Conservation (phyloP, 176 grass and related monocot species). For the Guadua angustifolia region DNA sequence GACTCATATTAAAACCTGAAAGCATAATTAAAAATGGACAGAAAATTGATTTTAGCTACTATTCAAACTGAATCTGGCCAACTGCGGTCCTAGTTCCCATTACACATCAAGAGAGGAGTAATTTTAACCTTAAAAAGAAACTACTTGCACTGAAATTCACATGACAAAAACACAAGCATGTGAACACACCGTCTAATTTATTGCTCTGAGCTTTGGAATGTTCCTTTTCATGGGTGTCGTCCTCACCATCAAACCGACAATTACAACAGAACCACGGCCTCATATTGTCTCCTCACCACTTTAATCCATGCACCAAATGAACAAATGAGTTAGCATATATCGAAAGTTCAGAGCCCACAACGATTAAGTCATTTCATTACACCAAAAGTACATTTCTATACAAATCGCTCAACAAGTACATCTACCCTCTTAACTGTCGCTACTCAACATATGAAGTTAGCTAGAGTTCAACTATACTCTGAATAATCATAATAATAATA, state of each 20-base stretch:
- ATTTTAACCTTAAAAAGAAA: not conserved
- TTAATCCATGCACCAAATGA: slow-evolving; percentile 39
- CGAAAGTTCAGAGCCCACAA: slow-evolving; percentile 20
- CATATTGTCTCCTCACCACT: slow-evolving; percentile 48
- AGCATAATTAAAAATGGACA: not conserved
- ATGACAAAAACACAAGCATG: not conserved
- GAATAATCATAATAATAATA: too few species aligned
- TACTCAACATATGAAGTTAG: not conserved
- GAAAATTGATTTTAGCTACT: slow-evolving; percentile 6
- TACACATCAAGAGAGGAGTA: not conserved
- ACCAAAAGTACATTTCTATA: not conserved
- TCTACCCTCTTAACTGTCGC: not conserved
- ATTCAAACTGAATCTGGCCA: not conserved
- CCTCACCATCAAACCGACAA: not conserved
- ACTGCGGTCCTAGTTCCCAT: not conserved
- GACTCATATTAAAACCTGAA: not conserved
- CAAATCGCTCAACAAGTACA: not conserved
- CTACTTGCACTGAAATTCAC: not conserved
- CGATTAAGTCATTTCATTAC: not conserved
- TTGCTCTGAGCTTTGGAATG: slow-evolving; percentile 48
- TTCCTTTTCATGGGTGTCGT: slow-evolving; percentile 35
- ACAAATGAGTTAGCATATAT: slow-evolving; percentile 31
- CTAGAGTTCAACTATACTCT: too few species aligned
- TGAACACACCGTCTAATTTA: slow-evolving; percentile 42
- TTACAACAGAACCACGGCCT: slow-evolving; percentile 58